These are phyloP conservation scores for Mycothermus thermophilus DNA, from an alignment of 495 filamentous ascomycete genomes.

Conservation along the genomic window DNA sequence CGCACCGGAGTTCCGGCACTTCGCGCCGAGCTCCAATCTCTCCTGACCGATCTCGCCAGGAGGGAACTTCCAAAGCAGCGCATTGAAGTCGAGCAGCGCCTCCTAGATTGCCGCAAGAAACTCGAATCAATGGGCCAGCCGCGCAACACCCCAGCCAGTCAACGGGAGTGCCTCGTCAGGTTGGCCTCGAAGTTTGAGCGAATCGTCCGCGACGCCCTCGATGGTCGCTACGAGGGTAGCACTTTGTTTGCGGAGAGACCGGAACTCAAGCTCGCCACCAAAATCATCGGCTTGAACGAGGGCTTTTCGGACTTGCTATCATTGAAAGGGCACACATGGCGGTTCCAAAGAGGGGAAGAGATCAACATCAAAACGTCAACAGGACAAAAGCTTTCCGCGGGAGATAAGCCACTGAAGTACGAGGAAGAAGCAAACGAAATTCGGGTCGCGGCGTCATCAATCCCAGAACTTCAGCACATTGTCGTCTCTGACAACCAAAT, in stretches of 20 bases:
- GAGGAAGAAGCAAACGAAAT: slow-evolving; percentile 1
- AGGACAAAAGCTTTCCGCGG: too few species aligned
- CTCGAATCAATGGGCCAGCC: slow-evolving; percentile 32
- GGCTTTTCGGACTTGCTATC: slow-evolving; percentile 28
- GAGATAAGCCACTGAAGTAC: background rate
- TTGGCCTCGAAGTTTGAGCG: slow-evolving; percentile 5
- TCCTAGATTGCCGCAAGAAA: slow-evolving; percentile 19
- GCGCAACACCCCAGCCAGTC: slow-evolving; percentile 19
- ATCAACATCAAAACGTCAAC: too few species aligned
- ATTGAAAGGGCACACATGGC: slow-evolving; percentile 26
- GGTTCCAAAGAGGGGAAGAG: too few species aligned
- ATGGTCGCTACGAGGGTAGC: slow-evolving; percentile 29
- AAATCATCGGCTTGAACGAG: slow-evolving; percentile 27
- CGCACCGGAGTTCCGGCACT: slow-evolving; percentile 39
- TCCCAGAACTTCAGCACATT: slow-evolving; percentile 17
- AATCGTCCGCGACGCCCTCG: slow-evolving; percentile 2
- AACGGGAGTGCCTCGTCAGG: slow-evolving; percentile 7
- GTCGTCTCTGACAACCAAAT: slow-evolving; percentile 1
- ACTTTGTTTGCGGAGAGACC: slow-evolving; percentile 23
- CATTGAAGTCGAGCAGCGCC: slow-evolving; percentile 28
- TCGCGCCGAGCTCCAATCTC: slow-evolving; percentile 26
- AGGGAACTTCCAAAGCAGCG: slow-evolving; percentile 40
- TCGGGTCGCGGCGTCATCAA: background rate
- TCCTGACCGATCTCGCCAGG: slow-evolving; percentile 33
- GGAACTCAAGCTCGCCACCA: slow-evolving; percentile 31